Evolutionary conservation across 805 yeast species (phyloP), one percentile per base, ranked within the genome.

Genomic region (Diddensiella caesifluorescens): DNA sequence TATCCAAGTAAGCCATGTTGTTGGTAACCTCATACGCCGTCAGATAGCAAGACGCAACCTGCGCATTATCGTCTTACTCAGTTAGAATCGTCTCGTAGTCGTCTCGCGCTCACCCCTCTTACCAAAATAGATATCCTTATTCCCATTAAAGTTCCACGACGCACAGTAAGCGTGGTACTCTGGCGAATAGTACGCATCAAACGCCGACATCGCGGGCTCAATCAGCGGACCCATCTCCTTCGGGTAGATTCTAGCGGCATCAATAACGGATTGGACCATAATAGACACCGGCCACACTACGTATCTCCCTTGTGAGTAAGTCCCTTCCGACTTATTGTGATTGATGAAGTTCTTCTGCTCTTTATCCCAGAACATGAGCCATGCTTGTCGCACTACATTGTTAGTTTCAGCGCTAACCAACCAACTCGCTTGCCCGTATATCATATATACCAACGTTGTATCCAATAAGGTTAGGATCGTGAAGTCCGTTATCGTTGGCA

Each of bases 201-300:
- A 67, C 1, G 72, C 69, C 38, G 63, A 56, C 38, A 79, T 61
- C 1, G 74, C 79, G 2, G 75, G 77, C 19, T 66, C 75, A 31
- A 80, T 60, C 54, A 77, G 60, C 1, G 81, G 80, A 5, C 64
- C 60, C 36, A 77, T 62, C 50, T 77, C 75, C 22, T 73, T 62
- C 10, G 75, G 76, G 56, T 75, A 61, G 48, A 61, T 52, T 21
- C 65, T 65, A 1, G 80, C 77, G 5, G 80, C 84, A 53, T 80
- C 88, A 1, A 78, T 78, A 39, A 80, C 66, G 0, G 86, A 79
- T 56, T 80, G 88, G 0, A 73, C 71, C 1, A 77, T 80, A 21
- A 80, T 79, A 0, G 83, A 69, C 5, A 77, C 75, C 0, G 83
- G 77, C 85, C 86, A 80, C n/a, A 79, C 73, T 25, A 76, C 77